phyloP scores from a whole-genome alignment of 228 moss, liverwort and hornwort genomes.

The Sphagnum magellanicum region DNA sequence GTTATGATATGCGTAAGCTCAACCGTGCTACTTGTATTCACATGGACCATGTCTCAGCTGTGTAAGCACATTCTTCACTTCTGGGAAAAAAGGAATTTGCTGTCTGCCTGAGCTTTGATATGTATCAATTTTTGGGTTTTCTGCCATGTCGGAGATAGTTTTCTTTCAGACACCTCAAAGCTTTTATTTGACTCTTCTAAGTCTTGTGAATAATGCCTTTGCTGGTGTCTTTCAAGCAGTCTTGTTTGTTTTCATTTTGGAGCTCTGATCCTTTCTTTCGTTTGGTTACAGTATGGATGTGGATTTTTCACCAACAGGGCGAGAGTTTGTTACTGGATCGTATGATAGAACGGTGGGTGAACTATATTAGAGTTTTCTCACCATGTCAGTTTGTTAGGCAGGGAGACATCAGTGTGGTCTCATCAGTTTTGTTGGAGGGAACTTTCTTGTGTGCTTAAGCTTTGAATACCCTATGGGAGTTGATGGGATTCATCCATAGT shows the following conservation, averaged over 20 bases:
- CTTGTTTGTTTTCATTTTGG: not conserved
- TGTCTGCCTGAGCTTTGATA: not conserved
- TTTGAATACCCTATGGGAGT: too few species aligned
- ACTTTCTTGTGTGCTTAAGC: too few species aligned
- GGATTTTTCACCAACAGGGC: conserved; percentile 88
- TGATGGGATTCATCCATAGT: too few species aligned
- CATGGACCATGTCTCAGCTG: conserved; percentile 95
- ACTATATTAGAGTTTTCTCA: not conserved
- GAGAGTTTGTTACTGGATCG: conserved; percentile 95
- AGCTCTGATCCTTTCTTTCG: not conserved
- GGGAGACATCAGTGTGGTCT: too few species aligned
- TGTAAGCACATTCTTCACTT: conserved; percentile 47
- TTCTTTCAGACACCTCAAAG: too few species aligned
- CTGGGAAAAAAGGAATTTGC: not conserved
- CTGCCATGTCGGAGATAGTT: too few species aligned
- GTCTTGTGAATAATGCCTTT: too few species aligned
- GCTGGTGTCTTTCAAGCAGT: not conserved
- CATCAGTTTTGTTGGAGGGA: too few species aligned
- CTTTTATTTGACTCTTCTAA: too few species aligned
- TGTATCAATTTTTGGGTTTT: too few species aligned
- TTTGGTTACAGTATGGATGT: conserved; percentile 67
- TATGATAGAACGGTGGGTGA: conserved; percentile 90
- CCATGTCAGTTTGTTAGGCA: too few species aligned
- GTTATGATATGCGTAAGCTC: conserved; percentile 89
- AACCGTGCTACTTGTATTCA: conserved; percentile 84